phyloP scores from a whole-genome alignment of 257 asterid species.

The Capsicum baccatum region DNA sequence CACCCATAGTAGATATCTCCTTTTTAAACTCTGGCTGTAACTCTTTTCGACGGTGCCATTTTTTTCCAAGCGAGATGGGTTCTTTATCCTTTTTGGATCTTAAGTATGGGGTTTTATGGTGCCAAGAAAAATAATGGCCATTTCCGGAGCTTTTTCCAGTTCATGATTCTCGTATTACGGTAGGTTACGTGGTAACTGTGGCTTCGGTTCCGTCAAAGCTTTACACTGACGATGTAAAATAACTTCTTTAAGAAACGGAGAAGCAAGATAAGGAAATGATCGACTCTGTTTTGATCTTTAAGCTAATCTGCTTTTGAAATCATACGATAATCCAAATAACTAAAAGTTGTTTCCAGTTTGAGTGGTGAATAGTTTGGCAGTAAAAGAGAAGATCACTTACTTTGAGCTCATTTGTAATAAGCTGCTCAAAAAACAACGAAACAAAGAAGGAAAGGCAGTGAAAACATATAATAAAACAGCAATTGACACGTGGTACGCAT shows the following conservation, averaged over 20 bases:
- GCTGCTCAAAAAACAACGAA: background rate
- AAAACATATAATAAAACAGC: background rate
- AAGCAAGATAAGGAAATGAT: background rate
- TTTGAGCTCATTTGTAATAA: background rate
- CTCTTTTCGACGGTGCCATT: background rate
- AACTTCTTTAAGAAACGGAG: background rate
- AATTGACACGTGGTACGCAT: background rate
- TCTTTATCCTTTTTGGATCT: background rate
- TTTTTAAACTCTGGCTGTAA: background rate
- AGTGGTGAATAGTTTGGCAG: background rate
- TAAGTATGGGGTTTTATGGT: background rate
- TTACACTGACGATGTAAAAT: background rate
- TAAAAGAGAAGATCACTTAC: slow-evolving; percentile 3
- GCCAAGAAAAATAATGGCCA: background rate
- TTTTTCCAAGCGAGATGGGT: background rate
- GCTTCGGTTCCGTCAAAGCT: background rate
- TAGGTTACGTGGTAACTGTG: background rate
- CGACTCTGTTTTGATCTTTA: no score
- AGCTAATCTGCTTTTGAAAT: slow-evolving; percentile 2
- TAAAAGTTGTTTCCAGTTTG: background rate
- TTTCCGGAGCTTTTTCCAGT: background rate
- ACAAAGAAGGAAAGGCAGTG: background rate
- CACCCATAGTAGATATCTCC: background rate
- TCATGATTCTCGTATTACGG: background rate
- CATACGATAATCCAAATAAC: background rate